Base-by-base conservation (phyloP, 805 yeast species). In the Metahyphopichia silvanorum region DNA sequence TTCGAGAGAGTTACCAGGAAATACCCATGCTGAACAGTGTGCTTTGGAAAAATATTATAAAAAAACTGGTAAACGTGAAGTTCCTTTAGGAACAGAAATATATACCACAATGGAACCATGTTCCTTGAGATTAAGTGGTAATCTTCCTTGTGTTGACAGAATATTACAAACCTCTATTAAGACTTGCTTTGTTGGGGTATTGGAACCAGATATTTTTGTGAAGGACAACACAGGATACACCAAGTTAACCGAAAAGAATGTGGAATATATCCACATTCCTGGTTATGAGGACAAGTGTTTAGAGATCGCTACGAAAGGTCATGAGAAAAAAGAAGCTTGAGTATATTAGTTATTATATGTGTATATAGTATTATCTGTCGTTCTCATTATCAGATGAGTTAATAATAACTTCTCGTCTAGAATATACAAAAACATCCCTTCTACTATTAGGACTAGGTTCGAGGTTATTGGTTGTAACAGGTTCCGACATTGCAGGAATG, bases 51-150 rank as follows among this genome's bases (percentile, higher is more conserved):
- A 93, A 56, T 82, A 80, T 45, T 76, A 68, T 35, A 44, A 51
- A 5, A 46, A 57, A 23, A 53, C 59, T 1, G 65, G 64, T 8
- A 34, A 38, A 46, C 28, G 42, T 3, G 61, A 60, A 2, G 66
- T 87, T 3, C 96, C 96, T 1, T 51, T 47, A 6, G 95, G 95
- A 0, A 77, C 93, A 0, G 86, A 84, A 23, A 57, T 93, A 9
- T 93, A 86, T 56, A 91, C 98, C 0, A 87, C 97, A 0, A 93
- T 93, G 98, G 98, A 93, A 52, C 98, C 98, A 1, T 93, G 98
- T 53, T 80, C 95, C 5, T 74, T 76, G 35, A 69, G 98, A 33
- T 63, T 91, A 21, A 87, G 96, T 51, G 98, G 98, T 0, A 89
- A 91, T 44, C 48, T 69, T 32, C 96, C 98, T 0, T 93, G 98